Evolutionary conservation across 2,329 filamentous ascomycete species (phyloP).

Genomic region (Beauveria pseudobassiana): DNA sequence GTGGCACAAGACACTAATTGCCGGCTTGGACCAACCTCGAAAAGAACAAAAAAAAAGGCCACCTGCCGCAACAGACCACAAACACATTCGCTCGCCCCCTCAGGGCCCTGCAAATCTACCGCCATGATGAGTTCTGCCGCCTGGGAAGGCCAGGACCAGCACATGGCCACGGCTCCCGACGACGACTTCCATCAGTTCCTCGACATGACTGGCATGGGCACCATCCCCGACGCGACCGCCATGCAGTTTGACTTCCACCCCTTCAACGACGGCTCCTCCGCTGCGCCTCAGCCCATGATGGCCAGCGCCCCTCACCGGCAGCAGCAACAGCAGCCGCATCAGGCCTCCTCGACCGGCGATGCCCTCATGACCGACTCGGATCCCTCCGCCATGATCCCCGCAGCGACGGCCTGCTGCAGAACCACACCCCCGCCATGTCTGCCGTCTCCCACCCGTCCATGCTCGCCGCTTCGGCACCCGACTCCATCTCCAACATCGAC

Average conservation of each 20-base stretch:
- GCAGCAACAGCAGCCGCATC: conserved; percentile 16
- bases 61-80: background rate
- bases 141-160: conserved; percentile 52
- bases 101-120: background rate
- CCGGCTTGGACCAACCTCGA: background rate
- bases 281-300: conserved; percentile 16
- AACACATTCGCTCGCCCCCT: background rate
- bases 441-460: conserved; percentile 35
- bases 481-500: conserved; percentile 52
- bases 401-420: conserved; percentile 31
- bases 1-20: background rate
- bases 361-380: conserved; percentile 29
- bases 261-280: conserved; percentile 37
- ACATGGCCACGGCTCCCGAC: conserved; percentile 41
- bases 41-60: background rate
- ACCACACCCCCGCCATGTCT: conserved; percentile 41
- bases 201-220: conserved; percentile 50
- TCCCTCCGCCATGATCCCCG: conserved; percentile 22
- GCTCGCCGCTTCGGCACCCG: conserved; percentile 34
- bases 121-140: conserved; percentile 44
- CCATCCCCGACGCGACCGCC: conserved; percentile 35
- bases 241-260: conserved; percentile 54
- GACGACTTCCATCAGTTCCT: conserved; percentile 60
- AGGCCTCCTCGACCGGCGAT: conserved; percentile 23
- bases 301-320: background rate